Conservation (phyloP, 1,284 basidiomycete species). For the Austroboletus rostrupii region DNA sequence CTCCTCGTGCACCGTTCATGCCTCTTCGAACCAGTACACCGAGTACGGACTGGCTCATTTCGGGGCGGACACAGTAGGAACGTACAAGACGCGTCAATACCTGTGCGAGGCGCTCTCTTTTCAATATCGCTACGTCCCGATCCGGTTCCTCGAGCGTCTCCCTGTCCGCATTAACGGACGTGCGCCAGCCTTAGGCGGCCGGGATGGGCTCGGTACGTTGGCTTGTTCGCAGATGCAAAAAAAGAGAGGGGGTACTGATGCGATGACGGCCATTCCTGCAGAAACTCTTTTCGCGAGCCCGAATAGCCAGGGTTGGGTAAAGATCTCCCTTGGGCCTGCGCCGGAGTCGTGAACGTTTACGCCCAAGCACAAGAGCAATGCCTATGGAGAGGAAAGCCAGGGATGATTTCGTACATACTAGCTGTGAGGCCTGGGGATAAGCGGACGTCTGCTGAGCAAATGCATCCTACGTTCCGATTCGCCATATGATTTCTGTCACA, state of each 20-base stretch:
- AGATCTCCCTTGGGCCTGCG: slow-evolving; percentile 75
- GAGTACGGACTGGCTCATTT: slow-evolving; percentile 82
- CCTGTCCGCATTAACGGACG: slow-evolving; percentile 88
- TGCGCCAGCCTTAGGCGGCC: slow-evolving; percentile 79
- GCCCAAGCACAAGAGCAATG: slow-evolving; percentile 75
- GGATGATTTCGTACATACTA: too few relatives aligned
- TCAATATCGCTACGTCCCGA: slow-evolving; percentile 92
- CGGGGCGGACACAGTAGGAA: slow-evolving; percentile 87
- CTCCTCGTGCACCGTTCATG: not conserved
- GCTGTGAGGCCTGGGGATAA: too few relatives aligned
- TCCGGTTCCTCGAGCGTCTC: slow-evolving; percentile 85
- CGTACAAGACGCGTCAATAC: slow-evolving; percentile 92
- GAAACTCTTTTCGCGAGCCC: slow-evolving; percentile 84
- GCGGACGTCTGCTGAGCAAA: too few relatives aligned
- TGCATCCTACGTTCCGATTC: too few relatives aligned
- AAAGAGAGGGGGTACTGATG: slow-evolving; percentile 4
- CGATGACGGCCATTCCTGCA: slow-evolving; percentile 21
- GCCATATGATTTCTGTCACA: too few relatives aligned
- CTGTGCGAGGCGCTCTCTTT: slow-evolving; percentile 94
- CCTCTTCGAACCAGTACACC: slow-evolving; percentile 51
- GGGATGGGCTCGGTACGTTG: slow-evolving; percentile 76
- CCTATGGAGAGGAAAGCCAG: slow-evolving; percentile 57
- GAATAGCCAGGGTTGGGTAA: slow-evolving; percentile 90
- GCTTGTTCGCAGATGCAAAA: not conserved
- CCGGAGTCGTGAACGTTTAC: slow-evolving; percentile 66